phyloP scores from a whole-genome alignment of 2,329 filamentous ascomycete species.

The Aurifilum marmelostoma region DNA sequence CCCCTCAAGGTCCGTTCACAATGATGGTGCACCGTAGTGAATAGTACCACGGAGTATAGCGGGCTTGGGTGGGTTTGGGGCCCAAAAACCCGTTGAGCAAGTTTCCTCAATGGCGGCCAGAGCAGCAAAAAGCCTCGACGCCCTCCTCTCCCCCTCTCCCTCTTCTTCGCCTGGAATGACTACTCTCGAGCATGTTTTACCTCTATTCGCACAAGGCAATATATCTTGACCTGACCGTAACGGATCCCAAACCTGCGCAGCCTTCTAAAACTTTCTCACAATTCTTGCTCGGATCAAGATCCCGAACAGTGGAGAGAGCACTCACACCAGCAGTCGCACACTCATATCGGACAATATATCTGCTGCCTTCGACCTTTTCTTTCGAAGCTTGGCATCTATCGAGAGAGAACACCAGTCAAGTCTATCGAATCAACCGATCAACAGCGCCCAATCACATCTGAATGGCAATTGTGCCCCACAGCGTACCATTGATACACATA shows the following conservation, averaged over 20 bases:
- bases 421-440: background rate
- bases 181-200: slow-evolving; percentile 22
- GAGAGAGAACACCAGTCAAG: background rate
- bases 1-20: background rate
- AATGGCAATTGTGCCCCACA: background rate
- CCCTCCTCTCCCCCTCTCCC: background rate
- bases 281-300: slow-evolving; percentile 9
- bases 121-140: slow-evolving; percentile 17
- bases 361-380: background rate
- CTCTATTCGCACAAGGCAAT: background rate
- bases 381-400: background rate
- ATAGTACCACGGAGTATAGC: background rate
- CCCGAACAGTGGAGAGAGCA: background rate
- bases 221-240: background rate
- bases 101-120: slow-evolving; percentile 12
- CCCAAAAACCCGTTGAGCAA: slow-evolving; percentile 18
- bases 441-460: background rate
- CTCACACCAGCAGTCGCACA: background rate
- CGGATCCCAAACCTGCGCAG: slow-evolving; percentile 24
- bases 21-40: background rate
- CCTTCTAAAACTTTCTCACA: background rate
- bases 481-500: background rate
- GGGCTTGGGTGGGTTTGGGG: background rate
- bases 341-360: background rate
- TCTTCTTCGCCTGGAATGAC: too few species aligned